Conservation (phyloP, 345 rosid species). For the Carallia brachiata region DNA sequence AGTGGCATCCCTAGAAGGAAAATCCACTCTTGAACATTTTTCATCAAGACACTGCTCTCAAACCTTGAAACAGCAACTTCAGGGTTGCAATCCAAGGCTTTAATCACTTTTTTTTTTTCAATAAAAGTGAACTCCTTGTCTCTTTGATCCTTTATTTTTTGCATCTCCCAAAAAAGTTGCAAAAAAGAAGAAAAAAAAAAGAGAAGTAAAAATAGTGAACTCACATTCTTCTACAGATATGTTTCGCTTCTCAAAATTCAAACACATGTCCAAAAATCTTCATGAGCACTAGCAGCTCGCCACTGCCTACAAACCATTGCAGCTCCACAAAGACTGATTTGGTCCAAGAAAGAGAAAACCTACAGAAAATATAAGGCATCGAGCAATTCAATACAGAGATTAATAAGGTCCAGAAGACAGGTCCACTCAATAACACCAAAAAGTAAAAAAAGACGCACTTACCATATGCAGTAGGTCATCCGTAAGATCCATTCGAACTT, state of each 20-base stretch:
- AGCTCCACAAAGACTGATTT: conserved; percentile 70
- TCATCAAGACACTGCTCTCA: neutral
- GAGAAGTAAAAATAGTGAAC: conserved; percentile 18
- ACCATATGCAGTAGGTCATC: conserved; percentile 96
- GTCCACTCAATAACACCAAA: too few relatives aligned
- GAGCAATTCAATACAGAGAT: neutral
- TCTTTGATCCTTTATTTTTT: too few relatives aligned
- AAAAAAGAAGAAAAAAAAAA: too few relatives aligned
- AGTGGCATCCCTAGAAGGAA: neutral
- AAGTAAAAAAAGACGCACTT: conserved; percentile 12
- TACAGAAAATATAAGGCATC: conserved; percentile 23
- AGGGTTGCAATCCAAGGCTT: too few relatives aligned
- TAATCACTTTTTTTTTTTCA: too few relatives aligned
- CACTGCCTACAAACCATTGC: conserved; percentile 96
- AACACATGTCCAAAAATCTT: conserved; percentile 93
- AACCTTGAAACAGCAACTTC: neutral
- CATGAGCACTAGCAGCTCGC: conserved; percentile 91
- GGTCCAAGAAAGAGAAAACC: conserved; percentile 94
- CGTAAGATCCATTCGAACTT: conserved; percentile 85
- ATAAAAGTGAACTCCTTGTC: too few relatives aligned
- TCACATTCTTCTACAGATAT: conserved; percentile 84
- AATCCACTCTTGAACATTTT: neutral
- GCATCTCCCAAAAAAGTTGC: neutral
- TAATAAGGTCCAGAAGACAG: neutral
- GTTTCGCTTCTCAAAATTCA: conserved; percentile 77